Conservation (phyloP, 768 basidiomycete species). For the Epithele typhae region DNA sequence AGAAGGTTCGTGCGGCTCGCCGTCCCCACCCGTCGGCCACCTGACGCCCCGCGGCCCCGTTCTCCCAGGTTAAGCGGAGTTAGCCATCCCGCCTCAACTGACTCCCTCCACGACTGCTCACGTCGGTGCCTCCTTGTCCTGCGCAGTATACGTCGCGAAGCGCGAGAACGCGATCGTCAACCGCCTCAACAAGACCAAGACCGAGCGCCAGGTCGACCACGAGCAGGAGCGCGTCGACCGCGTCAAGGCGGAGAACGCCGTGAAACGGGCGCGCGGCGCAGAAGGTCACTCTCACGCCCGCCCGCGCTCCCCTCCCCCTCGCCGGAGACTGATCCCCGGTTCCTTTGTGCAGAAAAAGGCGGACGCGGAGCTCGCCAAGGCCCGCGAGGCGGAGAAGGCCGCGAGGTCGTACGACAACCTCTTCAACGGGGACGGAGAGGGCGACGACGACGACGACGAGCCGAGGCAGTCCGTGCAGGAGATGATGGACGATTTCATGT, state of each 20-base stretch:
- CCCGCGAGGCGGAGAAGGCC: conserved; percentile 82
- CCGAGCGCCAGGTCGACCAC: conserved; percentile 81
- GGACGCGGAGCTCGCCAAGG: conserved; percentile 68
- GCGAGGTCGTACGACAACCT: conserved; percentile 83
- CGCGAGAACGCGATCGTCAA: conserved; percentile 91
- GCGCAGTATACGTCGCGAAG: conserved; percentile 65
- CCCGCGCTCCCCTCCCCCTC: too few species aligned
- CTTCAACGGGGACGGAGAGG: conserved; percentile 58
- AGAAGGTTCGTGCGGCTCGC: conserved; percentile 45
- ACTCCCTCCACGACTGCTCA: neutral
- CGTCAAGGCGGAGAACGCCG: conserved; percentile 68
- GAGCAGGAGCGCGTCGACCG: conserved; percentile 85
- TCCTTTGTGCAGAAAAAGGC: conserved; percentile 58
- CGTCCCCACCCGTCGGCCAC: neutral
- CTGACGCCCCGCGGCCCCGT: too few species aligned
- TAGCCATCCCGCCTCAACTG: neutral
- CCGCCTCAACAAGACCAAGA: conserved; percentile 90
- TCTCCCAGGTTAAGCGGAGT: conserved; percentile 89
- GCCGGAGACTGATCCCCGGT: neutral
- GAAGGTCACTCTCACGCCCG: conserved; percentile 41
- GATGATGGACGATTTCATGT: conserved; percentile 90
- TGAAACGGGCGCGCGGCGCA: conserved; percentile 59
- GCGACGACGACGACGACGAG: conserved; percentile 32
- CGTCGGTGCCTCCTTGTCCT: neutral
- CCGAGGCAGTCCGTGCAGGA: conserved; percentile 63